Percentiles rank a stretch among this genome's conserved stretches.
Evolutionary conservation across 768 basidiomycete genomes (phyloP).

Genomic region (Melanogaster broomeanus): DNA sequence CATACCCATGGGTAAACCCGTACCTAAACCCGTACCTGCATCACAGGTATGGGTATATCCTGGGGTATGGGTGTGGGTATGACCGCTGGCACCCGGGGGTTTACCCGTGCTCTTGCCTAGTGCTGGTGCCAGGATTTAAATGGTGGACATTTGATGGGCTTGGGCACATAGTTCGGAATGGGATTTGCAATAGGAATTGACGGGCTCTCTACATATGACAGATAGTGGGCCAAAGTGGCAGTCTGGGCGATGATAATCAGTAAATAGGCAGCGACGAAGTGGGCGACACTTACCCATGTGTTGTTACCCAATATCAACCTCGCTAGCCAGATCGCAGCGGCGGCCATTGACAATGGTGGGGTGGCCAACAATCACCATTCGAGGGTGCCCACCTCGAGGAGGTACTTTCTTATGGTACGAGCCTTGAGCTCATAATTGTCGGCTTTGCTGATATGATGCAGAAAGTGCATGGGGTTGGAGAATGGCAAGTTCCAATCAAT

Average conservation of each 20-base stretch:
- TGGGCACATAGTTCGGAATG: conserved; percentile 86
- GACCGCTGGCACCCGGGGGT: too few relatives aligned
- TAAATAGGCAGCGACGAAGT: background rate
- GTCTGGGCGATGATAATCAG: conserved; percentile 48
- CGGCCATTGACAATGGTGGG: conserved; percentile 78
- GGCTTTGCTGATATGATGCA: conserved; percentile 89
- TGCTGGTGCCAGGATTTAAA: too few relatives aligned
- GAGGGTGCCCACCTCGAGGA: conserved; percentile 82
- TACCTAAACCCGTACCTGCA: too few relatives aligned
- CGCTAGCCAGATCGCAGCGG: conserved; percentile 86
- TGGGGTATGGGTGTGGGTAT: too few relatives aligned
- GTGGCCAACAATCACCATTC: conserved; percentile 77
- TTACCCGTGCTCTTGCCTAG: too few relatives aligned
- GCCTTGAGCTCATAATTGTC: conserved; percentile 87
- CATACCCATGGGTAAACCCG: too few relatives aligned
- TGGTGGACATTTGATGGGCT: too few relatives aligned
- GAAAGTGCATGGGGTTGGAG: conserved; percentile 88
- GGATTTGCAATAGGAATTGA: conserved; percentile 79
- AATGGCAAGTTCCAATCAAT: conserved; percentile 85
- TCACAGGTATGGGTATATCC: too few relatives aligned
- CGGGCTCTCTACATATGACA: conserved; percentile 78
- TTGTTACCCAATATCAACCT: conserved; percentile 75
- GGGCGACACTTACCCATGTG: conserved; percentile 73
- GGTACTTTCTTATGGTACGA: conserved; percentile 87
- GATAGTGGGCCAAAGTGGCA: conserved; percentile 84